Evolutionary conservation across 208 protist genomes (phyloP).

Genomic region (Naegleria gruberi): DNA sequence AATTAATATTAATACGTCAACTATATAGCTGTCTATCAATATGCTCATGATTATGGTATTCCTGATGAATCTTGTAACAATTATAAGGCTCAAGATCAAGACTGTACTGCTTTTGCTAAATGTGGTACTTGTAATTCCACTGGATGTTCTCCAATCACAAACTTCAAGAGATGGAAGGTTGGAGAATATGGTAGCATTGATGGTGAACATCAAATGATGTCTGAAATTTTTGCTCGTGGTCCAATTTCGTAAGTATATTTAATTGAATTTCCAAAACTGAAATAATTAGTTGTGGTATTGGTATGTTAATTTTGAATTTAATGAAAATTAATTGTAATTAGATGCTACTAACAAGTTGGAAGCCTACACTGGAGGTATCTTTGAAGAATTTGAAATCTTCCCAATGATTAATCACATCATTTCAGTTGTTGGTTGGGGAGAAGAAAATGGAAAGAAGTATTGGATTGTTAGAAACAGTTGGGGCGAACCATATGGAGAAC

Average conservation of each 20-base stretch:
- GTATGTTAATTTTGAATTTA: too few species aligned
- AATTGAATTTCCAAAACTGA: conserved; percentile 34
- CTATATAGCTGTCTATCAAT: conserved; percentile 8
- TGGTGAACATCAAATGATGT: conserved; percentile 45
- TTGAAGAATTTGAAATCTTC: conserved; percentile 26
- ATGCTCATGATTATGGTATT: conserved; percentile 12
- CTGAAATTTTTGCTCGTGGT: conserved; percentile 40
- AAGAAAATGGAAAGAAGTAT: conserved; percentile 26
- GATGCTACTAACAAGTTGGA: conserved; percentile 35
- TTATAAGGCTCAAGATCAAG: neutral
- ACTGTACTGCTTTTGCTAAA: neutral
- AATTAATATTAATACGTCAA: too few species aligned
- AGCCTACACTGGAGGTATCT: conserved; percentile 46
- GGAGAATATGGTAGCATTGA: conserved; percentile 42
- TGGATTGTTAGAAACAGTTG: conserved; percentile 46
- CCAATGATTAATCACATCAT: conserved; percentile 36
- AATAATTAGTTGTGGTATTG: conserved; percentile 48
- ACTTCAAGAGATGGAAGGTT: conserved; percentile 45
- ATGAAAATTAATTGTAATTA: too few species aligned
- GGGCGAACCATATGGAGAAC: conserved; percentile 3
- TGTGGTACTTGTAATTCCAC: neutral
- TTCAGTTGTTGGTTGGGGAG: conserved; percentile 49
- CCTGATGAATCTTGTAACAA: conserved; percentile 10
- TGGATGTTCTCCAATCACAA: conserved; percentile 38
- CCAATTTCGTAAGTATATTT: conserved; percentile 23